These are phyloP conservation scores for Aspergillus funiculosus DNA, from an alignment of 495 filamentous ascomycete species.

Conservation along the genomic window DNA sequence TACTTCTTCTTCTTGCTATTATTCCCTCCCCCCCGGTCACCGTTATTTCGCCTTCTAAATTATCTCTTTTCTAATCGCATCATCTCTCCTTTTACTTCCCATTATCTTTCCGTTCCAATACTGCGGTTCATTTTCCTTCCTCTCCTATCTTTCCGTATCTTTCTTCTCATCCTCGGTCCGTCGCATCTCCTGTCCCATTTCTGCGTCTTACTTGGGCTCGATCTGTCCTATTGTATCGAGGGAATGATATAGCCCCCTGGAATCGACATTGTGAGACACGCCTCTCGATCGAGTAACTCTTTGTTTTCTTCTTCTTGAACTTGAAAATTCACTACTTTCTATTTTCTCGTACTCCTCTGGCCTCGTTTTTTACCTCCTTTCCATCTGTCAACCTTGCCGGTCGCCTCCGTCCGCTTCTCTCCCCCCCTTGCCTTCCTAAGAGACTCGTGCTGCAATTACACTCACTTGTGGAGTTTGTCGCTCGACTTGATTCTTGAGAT, in stretches of 20 bases:
- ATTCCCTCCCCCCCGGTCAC: constrained; percentile 16
- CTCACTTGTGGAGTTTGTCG: constrained; percentile 23
- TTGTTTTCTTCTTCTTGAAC: constrained; percentile 1
- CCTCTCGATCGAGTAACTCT: neutral
- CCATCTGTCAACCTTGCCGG: constrained; percentile 17
- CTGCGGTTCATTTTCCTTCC: neutral
- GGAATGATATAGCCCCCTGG: constrained; percentile 1
- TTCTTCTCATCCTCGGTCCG: constrained; percentile 18
- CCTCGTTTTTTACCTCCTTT: neutral
- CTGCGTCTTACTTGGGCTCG: constrained; percentile 4
- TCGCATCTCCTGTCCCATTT: constrained; percentile 18
- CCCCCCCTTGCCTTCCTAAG: constrained; percentile 15
- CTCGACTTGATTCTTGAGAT: constrained; percentile 17
- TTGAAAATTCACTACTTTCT: neutral
- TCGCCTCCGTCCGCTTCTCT: constrained; percentile 11
- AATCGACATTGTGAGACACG: constrained; percentile 7
- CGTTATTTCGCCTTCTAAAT: constrained; percentile 12
- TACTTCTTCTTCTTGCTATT: constrained; percentile 18
- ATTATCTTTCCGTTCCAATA: constrained; percentile 1
- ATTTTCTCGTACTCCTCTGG: neutral
- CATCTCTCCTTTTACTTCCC: constrained; percentile 13
- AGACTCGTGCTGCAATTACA: constrained; percentile 21
- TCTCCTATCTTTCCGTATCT: constrained; percentile 17
- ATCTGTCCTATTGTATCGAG: constrained; percentile 3
- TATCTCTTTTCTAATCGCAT: constrained; percentile 15